These are phyloP conservation scores for Gomphus sp. DNA, from an alignment of 1,284 basidiomycete genomes.

Conservation along the genomic window DNA sequence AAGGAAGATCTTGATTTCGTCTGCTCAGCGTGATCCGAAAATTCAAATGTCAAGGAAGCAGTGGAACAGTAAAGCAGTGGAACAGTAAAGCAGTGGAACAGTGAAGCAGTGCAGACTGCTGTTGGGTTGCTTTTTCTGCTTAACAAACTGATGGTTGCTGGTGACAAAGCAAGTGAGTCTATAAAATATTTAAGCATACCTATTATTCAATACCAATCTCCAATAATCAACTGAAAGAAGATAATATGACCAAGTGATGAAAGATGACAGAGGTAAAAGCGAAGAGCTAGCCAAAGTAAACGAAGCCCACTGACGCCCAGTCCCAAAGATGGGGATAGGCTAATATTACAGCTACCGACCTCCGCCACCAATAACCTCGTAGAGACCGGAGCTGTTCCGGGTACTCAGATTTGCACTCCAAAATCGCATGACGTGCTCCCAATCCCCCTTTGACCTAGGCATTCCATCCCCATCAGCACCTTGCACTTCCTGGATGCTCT, in stretches of 20 bases:
- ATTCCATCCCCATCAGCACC: constrained; percentile 47
- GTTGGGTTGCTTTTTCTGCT: not conserved
- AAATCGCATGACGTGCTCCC: constrained; percentile 78
- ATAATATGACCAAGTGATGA: not conserved
- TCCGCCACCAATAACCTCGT: constrained; percentile 52
- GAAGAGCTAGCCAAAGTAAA: not conserved
- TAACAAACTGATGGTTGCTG: not conserved
- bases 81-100: not conserved
- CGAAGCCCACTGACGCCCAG: constrained; percentile 5
- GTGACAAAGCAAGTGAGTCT: not conserved
- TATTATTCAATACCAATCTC: not conserved
- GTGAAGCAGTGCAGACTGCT: not conserved
- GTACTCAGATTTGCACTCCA: constrained; percentile 67
- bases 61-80: not conserved
- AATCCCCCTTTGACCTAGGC: constrained; percentile 70
- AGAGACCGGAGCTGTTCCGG: constrained; percentile 58
- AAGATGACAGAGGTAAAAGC: not conserved
- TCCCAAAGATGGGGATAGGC: not conserved
- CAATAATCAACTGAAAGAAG: not conserved
- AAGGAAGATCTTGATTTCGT: not conserved
- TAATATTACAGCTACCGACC: not conserved
- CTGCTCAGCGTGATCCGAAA: not conserved
- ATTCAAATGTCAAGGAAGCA: no score
- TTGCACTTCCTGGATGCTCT: constrained; percentile 37
- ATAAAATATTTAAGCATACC: not conserved